These are phyloP conservation scores for Microbotryum violaceum DNA, from an alignment of 1,284 basidiomycete genomes.

Conservation along the genomic window DNA sequence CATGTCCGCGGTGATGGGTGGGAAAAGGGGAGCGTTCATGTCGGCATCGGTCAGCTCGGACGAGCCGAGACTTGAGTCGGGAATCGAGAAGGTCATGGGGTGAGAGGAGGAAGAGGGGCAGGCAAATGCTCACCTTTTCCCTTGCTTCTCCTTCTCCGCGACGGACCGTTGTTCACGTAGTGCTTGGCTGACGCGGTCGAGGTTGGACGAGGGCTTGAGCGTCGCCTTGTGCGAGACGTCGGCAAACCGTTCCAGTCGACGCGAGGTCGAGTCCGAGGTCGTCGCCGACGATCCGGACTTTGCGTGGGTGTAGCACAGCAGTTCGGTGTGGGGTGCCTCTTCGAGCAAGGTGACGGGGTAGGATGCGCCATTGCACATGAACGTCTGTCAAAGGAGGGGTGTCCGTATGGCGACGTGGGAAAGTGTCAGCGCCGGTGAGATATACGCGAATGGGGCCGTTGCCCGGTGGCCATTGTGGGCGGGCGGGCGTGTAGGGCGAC, in stretches of 20 bases:
- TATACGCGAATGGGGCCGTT: background rate
- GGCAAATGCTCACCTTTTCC: constrained; percentile 8
- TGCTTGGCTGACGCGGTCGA: constrained; percentile 13
- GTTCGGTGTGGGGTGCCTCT: constrained; percentile 18
- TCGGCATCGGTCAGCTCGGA: no score
- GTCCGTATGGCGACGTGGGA: background rate
- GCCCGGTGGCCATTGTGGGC: background rate
- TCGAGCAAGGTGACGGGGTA: constrained; percentile 18
- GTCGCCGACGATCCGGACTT: background rate
- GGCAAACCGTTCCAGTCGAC: constrained; percentile 15
- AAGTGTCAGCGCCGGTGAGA: background rate
- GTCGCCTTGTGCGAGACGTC: constrained; percentile 18
- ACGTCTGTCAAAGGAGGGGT: background rate
- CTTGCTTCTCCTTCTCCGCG: constrained; percentile 18
- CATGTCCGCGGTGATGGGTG: no score
- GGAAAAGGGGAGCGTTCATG: no score
- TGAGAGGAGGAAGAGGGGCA: background rate
- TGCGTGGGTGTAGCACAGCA: constrained; percentile 7
- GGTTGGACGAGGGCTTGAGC: background rate
- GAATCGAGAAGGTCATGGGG: no score
- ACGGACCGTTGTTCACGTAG: constrained; percentile 12
- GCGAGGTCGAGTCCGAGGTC: background rate
- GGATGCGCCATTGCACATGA: constrained; percentile 16
- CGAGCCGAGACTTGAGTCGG: no score
- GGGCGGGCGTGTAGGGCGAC: background rate